Conservation (phyloP, 78 protist species). For the Capsaspora owczarzaki region DNA sequence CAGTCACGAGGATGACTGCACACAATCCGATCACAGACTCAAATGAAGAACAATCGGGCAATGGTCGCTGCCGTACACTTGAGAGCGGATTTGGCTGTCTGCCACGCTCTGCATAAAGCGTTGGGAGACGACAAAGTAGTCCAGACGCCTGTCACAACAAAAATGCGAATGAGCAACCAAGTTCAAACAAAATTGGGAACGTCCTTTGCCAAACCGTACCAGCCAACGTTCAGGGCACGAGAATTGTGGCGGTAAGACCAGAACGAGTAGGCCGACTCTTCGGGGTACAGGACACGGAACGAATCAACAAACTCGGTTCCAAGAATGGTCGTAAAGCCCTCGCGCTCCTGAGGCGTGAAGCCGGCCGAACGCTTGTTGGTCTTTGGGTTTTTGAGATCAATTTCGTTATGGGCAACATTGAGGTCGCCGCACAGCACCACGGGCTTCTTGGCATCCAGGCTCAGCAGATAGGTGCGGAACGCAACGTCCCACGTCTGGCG, state of each 20-base stretch:
- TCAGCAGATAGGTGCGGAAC: neutral
- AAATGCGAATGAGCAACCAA: neutral
- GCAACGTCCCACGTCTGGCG: neutral
- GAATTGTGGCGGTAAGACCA: neutral
- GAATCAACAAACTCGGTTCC: neutral
- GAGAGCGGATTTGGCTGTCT: neutral
- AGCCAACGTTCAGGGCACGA: neutral
- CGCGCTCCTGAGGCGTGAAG: neutral
- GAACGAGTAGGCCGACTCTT: neutral
- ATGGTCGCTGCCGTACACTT: neutral
- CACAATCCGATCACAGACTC: neutral
- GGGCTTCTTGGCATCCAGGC: neutral
- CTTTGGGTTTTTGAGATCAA: neutral
- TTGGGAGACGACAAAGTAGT: neutral
- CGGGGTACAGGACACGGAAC: neutral
- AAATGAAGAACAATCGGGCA: neutral
- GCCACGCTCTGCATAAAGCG: neutral
- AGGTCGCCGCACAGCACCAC: neutral
- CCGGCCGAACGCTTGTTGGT: neutral
- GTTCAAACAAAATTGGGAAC: neutral
- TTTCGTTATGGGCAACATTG: neutral
- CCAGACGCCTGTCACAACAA: neutral
- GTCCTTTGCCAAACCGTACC: neutral
- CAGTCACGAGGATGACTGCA: no score
- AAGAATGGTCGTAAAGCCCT: neutral